Evolutionary conservation across 1,284 basidiomycete species (phyloP).

Genomic region (Moniliophthora roreri): DNA sequence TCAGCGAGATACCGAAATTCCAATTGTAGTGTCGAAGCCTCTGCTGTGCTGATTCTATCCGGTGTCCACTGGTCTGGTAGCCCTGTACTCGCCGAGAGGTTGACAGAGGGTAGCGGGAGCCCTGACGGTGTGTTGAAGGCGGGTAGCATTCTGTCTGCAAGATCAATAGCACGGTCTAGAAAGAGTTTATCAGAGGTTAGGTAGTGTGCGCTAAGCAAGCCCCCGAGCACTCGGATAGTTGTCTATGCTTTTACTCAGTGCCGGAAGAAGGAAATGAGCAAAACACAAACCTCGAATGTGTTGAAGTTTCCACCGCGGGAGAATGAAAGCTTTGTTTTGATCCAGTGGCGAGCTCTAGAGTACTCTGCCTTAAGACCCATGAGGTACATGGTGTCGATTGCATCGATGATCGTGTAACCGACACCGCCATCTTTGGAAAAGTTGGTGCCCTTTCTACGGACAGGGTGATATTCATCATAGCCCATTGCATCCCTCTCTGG

Average conservation of each 20-base stretch:
- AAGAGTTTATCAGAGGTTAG: slow-evolving; percentile 15
- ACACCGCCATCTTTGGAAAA: slow-evolving; percentile 12
- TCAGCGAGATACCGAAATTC: slow-evolving; percentile 73
- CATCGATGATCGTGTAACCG: slow-evolving; percentile 18
- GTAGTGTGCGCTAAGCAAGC: slow-evolving; percentile 13
- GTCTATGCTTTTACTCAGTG: slow-evolving; percentile 4
- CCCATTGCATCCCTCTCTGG: slow-evolving; percentile 18
- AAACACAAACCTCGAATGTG: slow-evolving; percentile 17
- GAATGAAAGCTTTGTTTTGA: slow-evolving; percentile 12
- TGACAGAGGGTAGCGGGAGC: slow-evolving; percentile 14
- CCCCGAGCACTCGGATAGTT: slow-evolving; percentile 19
- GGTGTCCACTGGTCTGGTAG: no score
- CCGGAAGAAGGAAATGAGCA: background rate
- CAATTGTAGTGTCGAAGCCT: slow-evolving; percentile 63
- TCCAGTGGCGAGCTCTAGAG: slow-evolving; percentile 13
- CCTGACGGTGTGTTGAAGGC: slow-evolving; percentile 18
- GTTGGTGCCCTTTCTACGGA: slow-evolving; percentile 11
- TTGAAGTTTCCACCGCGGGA: slow-evolving; percentile 12
- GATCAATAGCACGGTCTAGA: slow-evolving; percentile 15
- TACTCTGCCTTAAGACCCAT: slow-evolving; percentile 15
- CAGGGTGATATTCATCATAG: slow-evolving; percentile 17
- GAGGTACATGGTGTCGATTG: slow-evolving; percentile 18
- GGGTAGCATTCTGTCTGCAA: slow-evolving; percentile 14
- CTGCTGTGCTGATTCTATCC: slow-evolving; percentile 56
- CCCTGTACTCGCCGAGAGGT: slow-evolving; percentile 44